Evolutionary conservation across 2,329 filamentous ascomycete genomes (phyloP).

Genomic region (Cladosporium austrohemisphaericum): DNA sequence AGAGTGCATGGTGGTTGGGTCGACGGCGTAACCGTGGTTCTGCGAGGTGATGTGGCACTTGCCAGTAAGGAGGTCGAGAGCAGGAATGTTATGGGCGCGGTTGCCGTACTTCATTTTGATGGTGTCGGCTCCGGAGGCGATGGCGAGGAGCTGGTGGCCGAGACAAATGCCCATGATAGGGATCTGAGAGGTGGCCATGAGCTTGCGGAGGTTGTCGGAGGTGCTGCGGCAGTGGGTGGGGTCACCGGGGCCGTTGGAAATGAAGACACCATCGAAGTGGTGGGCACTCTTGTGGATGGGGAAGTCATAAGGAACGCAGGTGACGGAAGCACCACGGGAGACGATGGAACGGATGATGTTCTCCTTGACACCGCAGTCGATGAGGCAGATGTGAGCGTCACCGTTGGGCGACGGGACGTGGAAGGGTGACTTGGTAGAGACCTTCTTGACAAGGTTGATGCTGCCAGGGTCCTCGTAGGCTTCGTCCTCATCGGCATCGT

Average conservation of each 20-base stretch:
- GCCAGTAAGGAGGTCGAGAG: constrained; percentile 87
- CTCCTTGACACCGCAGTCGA: constrained; percentile 99
- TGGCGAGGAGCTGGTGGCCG: constrained; percentile 90
- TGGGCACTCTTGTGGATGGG: constrained; percentile 97
- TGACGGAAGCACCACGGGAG: constrained; percentile 84
- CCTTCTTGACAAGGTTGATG: constrained; percentile 93
- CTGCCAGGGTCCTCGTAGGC: constrained; percentile 91
- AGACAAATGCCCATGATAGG: constrained; percentile 98
- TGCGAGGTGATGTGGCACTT: constrained; percentile 98
- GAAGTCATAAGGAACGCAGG: constrained; percentile 93
- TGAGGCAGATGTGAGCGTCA: constrained; percentile 83
- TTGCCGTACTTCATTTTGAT: constrained; percentile 99
- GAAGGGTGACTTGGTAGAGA: constrained; percentile 97
- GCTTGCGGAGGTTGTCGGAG: constrained; percentile 81
- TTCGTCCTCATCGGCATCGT: constrained; percentile 97
- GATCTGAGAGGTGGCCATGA: constrained; percentile 87
- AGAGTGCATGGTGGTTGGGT: constrained; percentile 71
- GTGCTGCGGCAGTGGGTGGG: constrained; percentile 95
- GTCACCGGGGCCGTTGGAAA: constrained; percentile 97
- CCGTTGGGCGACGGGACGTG: constrained; percentile 82
- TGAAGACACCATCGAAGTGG: constrained; percentile 98
- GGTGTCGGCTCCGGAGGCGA: constrained; percentile 82
- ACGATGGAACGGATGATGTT: constrained; percentile 97
- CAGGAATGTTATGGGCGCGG: constrained; percentile 96
- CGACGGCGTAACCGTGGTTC: constrained; percentile 97